Base-by-base conservation (phyloP, 139 green algal species). In the Chlorella sp. region DNA sequence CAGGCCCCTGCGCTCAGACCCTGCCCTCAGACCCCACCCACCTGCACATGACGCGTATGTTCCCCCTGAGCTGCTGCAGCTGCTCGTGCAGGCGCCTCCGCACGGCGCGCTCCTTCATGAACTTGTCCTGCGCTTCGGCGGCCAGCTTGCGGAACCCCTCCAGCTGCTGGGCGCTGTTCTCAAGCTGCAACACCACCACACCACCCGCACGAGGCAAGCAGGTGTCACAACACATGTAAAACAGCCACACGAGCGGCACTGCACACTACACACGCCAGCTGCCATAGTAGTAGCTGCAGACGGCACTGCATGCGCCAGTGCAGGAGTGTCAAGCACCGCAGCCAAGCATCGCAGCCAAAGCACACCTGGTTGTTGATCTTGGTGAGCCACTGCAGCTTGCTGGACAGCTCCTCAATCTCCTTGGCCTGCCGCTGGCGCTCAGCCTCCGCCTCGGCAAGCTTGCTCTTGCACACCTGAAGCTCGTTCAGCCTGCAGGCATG, bases 21-120 rank as follows among this genome's bases (percentile, higher is more conserved):
- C n/a, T n/a, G n/a, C n/a, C n/a, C n/a, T n/a, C n/a, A n/a, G n/a
- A n/a, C n/a, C n/a, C n/a, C n/a, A n/a, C n/a, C 69, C 35, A 87
- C 85, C 85, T 81, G 79, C 79, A 89, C 67, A 89, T 73, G 26
- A 94, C 89, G 0, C 86, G 71, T 49, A 94, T 94, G 85, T 93
- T 93, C 61, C 89, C 89, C 0, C 78, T 62, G 35, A 93, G 78
- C 68, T 83, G 76, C 77, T 90, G 82, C 62, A 88, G 70, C 73
- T 90, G 81, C 74, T 93, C 88, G 78, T 90, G 83, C 70, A 86
- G 76, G 26, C 31, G 31, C 31, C 81, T 69, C 64, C 83, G 49
- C 30, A 84, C 75, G 31, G 77, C 71, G 31, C 83, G 72, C 83
- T 88, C 83, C 35, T 62, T 74, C 55, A 85, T 76, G 62, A 88